Percentiles rank a stretch among this genome's conserved stretches.
phyloP scores from a whole-genome alignment of 176 grass and related monocot species.

The Oryza punctata region DNA sequence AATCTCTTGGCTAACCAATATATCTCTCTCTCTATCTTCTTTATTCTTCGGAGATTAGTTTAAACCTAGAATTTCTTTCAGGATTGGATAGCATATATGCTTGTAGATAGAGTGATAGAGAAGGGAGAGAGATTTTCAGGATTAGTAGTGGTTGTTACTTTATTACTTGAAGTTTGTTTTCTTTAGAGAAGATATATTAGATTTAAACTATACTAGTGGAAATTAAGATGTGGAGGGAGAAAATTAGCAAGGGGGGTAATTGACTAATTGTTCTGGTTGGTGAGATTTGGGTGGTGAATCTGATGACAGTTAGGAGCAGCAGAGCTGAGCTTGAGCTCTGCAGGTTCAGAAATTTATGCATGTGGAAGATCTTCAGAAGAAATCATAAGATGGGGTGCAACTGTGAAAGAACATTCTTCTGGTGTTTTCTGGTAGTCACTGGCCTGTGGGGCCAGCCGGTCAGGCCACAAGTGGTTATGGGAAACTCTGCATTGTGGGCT shows the following conservation, averaged over 20 bases:
- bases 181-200: not conserved
- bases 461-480: not conserved
- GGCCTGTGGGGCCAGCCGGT: not conserved
- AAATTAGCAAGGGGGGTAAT: not conserved
- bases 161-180: not conserved
- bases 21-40: conserved; percentile 4
- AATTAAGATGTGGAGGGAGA: no score
- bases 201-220: not conserved
- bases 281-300: conserved; percentile 53
- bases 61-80: not conserved
- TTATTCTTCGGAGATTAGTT: conserved; percentile 1
- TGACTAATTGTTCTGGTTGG: conserved; percentile 26
- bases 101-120: conserved; percentile 2
- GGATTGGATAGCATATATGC: not conserved
- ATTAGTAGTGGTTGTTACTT: not conserved
- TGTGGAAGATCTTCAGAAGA: not conserved
- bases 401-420: not conserved
- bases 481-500: not conserved
- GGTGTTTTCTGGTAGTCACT: not conserved
- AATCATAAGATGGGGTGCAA: not conserved
- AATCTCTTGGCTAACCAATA: not conserved
- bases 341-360: not conserved
- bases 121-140: not conserved
- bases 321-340: not conserved
- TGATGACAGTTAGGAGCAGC: conserved; percentile 42